Percentiles rank a stretch among this genome's conserved stretches.
phyloP scores from a whole-genome alignment of 2,329 filamentous ascomycete genomes.

The Hypomyces perniciosus region DNA sequence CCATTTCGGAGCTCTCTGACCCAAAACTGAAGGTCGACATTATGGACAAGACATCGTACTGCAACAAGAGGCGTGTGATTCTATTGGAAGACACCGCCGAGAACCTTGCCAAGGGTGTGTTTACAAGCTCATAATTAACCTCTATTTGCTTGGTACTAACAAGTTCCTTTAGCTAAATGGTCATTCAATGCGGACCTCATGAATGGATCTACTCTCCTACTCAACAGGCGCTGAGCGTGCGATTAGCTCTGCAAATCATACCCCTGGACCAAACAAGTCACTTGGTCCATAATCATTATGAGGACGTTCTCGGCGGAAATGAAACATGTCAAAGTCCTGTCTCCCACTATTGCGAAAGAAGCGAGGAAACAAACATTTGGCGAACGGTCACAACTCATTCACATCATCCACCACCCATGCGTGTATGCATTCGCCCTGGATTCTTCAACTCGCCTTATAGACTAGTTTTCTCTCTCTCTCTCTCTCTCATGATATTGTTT shows the following conservation, averaged over 20 bases:
- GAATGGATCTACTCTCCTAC: conserved; percentile 7
- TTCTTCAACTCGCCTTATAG: background rate
- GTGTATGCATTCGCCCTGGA: background rate
- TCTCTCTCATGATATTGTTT: background rate
- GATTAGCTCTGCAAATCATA: too few relatives aligned
- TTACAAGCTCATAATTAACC: too few relatives aligned
- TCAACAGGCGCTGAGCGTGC: conserved; percentile 7
- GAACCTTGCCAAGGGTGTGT: conserved; percentile 74
- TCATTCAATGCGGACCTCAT: conserved; percentile 33
- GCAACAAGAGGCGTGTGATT: conserved; percentile 85
- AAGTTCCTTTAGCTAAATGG: conserved; percentile 36
- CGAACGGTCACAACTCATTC: too few relatives aligned
- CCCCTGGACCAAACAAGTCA: too few relatives aligned
- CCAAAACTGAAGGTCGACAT: conserved; percentile 96
- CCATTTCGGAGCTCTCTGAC: conserved; percentile 74
- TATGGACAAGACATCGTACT: conserved; percentile 97
- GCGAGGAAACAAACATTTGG: too few relatives aligned
- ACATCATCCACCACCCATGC: background rate
- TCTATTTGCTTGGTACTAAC: conserved; percentile 18
- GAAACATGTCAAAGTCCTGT: too few relatives aligned
- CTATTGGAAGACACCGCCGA: conserved; percentile 88
- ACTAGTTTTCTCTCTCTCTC: background rate
- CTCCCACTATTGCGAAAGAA: too few relatives aligned
- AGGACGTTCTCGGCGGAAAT: too few relatives aligned
- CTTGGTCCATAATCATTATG: too few relatives aligned